These are phyloP conservation scores for Boletus rex-veris DNA, from an alignment of 768 basidiomycete species.

Conservation along the genomic window DNA sequence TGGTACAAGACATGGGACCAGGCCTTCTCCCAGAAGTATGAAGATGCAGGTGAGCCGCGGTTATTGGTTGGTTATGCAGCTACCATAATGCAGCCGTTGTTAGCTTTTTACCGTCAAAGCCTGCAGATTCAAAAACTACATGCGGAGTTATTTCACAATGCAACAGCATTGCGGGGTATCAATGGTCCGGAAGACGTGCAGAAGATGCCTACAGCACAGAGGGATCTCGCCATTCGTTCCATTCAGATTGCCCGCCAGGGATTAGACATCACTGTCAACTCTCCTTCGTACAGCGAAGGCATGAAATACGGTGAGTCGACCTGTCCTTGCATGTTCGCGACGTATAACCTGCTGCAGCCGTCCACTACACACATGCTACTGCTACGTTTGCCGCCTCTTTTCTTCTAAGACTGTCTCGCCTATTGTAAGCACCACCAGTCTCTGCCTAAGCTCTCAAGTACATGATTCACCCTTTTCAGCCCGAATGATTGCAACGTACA, in stretches of 20 bases:
- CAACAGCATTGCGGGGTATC: conserved; percentile 78
- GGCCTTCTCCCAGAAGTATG: conserved; percentile 76
- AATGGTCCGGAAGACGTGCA: conserved; percentile 83
- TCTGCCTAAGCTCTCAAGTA: background rate
- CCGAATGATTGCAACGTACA: conserved; percentile 78
- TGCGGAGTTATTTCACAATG: conserved; percentile 81
- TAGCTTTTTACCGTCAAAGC: conserved; percentile 87
- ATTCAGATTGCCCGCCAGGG: conserved; percentile 79
- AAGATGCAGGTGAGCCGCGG: conserved; percentile 62
- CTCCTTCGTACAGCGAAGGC: conserved; percentile 81
- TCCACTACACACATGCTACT: conserved; percentile 89
- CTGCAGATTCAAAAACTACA: conserved; percentile 84
- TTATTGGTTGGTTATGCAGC: conserved; percentile 2
- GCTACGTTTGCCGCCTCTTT: conserved; percentile 94
- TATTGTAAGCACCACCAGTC: conserved; percentile 62
- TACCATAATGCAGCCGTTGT: background rate
- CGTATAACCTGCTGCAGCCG: conserved; percentile 44
- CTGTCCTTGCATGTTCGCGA: background rate
- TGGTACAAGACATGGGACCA: conserved; percentile 85
- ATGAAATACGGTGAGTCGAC: conserved; percentile 77
- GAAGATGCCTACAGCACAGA: conserved; percentile 75
- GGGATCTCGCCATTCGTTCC: conserved; percentile 75
- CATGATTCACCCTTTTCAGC: conserved; percentile 36
- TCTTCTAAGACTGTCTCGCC: conserved; percentile 76
- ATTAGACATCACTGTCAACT: conserved; percentile 82